A percentile compares a stretch with the other conserved stretches of the same genome.
phyloP scores from a whole-genome alignment of 2,329 filamentous ascomycete species.

The Hypoxylon sp. region DNA sequence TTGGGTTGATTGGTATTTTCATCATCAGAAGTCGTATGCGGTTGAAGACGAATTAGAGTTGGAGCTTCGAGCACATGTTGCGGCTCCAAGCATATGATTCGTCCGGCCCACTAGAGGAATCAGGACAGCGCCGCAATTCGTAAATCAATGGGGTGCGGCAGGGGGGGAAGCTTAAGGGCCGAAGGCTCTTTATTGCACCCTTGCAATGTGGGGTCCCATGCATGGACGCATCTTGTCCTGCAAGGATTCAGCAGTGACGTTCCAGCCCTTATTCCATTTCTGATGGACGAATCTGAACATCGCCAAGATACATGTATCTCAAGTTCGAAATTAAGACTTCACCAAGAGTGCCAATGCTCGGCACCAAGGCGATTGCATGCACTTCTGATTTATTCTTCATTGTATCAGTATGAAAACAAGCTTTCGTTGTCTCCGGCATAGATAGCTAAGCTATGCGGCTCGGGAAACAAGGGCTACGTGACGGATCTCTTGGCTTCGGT shows the following conservation, averaged over 20 bases:
- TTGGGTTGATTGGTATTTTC: constrained; percentile 10
- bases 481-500: constrained; percentile 19
- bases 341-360: constrained; percentile 33
- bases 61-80: constrained; percentile 44
- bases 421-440: constrained; percentile 4
- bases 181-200: constrained; percentile 4
- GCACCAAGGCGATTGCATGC: constrained; percentile 17
- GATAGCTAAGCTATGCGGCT: constrained; percentile 3
- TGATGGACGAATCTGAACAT: constrained; percentile 18
- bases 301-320: constrained; percentile 34
- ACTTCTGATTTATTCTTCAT: constrained; percentile 13
- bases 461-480: constrained; percentile 4
- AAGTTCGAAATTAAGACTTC: constrained; percentile 37
- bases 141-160: constrained; percentile 23
- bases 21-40: constrained; percentile 8
- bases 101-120: constrained; percentile 4
- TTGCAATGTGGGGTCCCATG: constrained; percentile 17
- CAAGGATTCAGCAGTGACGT: neutral
- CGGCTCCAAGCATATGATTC: constrained; percentile 35
- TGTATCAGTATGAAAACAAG: constrained; percentile 6
- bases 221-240: constrained; percentile 6
- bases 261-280: neutral
- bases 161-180: constrained; percentile 1
- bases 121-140: constrained; percentile 19
- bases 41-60: constrained; percentile 48